Base-by-base conservation (phyloP, 495 filamentous ascomycete species). In the Penicillium manginii region DNA sequence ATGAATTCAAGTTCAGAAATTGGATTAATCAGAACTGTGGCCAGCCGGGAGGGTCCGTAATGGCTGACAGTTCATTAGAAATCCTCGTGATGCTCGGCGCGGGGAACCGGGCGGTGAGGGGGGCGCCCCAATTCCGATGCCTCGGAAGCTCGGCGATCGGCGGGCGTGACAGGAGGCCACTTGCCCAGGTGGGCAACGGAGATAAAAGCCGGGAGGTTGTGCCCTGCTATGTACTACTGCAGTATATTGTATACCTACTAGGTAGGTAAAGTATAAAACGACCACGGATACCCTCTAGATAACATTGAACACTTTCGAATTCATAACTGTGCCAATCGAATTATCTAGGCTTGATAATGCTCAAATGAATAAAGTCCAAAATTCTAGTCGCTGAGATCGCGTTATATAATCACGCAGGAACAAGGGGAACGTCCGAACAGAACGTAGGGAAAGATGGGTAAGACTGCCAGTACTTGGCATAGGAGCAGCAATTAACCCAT, bases 41-140 rank as follows among this genome's bases (percentile, higher is more conserved):
- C 39, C 21, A 37, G 26, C 18, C 11, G 32, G 18, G 40, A 43
- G 35, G 32, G 48, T 45, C 52, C 22, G 59, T 65, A 70, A 59
- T 63, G 39, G 66, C 61, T 69, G 61, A 69, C 67, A 61, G 59
- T 46, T 46, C 40, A 70, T 67, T 70, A 65, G 67, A 65, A 67
- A 67, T 68, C 64, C 57, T 56, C 52, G 65, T 70, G 67, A 70
- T 68, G 19, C 32, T 52, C 63, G 57, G 50, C 63, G 64, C 58
- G 62, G 57, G 61, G 65, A 63, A 59, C 65, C 67, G 67, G 62
- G 48, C 59, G 59, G 62, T 59, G 59, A 58, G n/a, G n/a, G n/a
- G n/a, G n/a, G 26, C 22, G 9, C 58, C 26, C 3, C 39, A 46
- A 47, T 47, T 19, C 54, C 48, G 58, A 26, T 45, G 35, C 50